These are phyloP conservation scores for Fonsecaea multimorphosa DNA, from an alignment of 2,329 filamentous ascomycete species.

Conservation along the genomic window DNA sequence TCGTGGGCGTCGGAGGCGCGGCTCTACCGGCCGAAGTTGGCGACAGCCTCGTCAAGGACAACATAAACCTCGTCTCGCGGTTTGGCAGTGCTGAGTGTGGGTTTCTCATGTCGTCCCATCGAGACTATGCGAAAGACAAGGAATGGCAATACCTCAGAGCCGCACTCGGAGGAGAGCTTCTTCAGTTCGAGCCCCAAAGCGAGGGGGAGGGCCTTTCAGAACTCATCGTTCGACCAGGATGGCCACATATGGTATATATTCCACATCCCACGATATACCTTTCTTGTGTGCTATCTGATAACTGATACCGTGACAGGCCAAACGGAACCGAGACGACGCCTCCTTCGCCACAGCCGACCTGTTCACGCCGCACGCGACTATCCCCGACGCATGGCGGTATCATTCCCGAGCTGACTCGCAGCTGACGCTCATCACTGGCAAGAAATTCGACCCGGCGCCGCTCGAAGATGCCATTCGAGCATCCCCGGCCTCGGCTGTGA, in stretches of 20 bases:
- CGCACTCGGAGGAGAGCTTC: slow-evolving; percentile 42
- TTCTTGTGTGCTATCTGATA: not conserved
- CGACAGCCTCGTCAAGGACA: slow-evolving; percentile 57
- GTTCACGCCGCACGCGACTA: slow-evolving; percentile 61
- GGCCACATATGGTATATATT: slow-evolving; percentile 59
- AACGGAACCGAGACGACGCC: slow-evolving; percentile 63
- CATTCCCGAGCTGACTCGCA: slow-evolving; percentile 67
- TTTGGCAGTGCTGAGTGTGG: slow-evolving; percentile 72
- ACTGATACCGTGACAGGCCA: slow-evolving; percentile 46
- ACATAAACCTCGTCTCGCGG: slow-evolving; percentile 65
- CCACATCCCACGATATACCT: not conserved
- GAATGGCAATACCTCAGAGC: slow-evolving; percentile 67
- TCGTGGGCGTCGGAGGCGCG: slow-evolving; percentile 69
- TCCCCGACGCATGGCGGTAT: slow-evolving; percentile 65
- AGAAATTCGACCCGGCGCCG: slow-evolving; percentile 71
- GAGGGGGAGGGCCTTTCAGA: slow-evolving; percentile 54
- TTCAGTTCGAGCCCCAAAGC: slow-evolving; percentile 54
- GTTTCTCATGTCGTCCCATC: slow-evolving; percentile 67
- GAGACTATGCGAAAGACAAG: slow-evolving; percentile 60
- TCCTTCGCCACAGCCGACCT: slow-evolving; percentile 69
- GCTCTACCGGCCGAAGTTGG: slow-evolving; percentile 62
- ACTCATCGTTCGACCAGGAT: slow-evolving; percentile 60
- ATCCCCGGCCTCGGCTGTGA: slow-evolving; percentile 47
- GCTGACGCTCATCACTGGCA: slow-evolving; percentile 68
- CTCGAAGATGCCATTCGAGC: slow-evolving; percentile 62